phyloP scores from a whole-genome alignment of 73 alveolate species.

The Loxodes magnus region DNA sequence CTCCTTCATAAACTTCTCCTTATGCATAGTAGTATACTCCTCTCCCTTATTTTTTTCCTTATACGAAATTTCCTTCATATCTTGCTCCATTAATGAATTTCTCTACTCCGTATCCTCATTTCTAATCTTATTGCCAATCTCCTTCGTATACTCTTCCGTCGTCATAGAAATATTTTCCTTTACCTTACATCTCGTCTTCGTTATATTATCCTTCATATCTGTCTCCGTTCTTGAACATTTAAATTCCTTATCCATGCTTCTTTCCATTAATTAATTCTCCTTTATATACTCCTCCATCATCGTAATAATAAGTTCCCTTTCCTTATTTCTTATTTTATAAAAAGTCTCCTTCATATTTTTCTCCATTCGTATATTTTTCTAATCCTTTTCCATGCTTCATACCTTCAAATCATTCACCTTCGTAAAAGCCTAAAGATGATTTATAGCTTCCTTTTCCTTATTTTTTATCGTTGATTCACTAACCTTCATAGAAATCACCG shows the following conservation, averaged over 20 bases:
- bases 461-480: conserved; percentile 41
- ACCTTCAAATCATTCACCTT: conserved; percentile 56
- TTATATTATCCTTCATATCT: background rate
- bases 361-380: conserved; percentile 57
- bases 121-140: background rate
- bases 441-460: conserved; percentile 41
- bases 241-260: background rate
- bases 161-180: background rate
- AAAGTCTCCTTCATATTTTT: conserved; percentile 16
- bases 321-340: background rate
- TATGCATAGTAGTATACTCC: background rate
- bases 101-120: conserved; percentile 4
- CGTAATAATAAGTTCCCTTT: background rate
- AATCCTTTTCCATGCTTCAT: conserved; percentile 36
- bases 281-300: background rate
- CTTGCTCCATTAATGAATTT: background rate
- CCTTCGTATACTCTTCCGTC: conserved; percentile 3
- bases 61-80: background rate
- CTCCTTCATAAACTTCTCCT: conserved; percentile 5
- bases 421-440: conserved; percentile 27
- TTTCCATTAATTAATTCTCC: background rate
- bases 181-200: background rate
- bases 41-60: background rate
- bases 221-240: background rate
- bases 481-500: conserved; percentile 53